These are phyloP conservation scores for Flagelloscypha sp. DNA, from an alignment of 768 basidiomycete genomes.

Conservation along the genomic window DNA sequence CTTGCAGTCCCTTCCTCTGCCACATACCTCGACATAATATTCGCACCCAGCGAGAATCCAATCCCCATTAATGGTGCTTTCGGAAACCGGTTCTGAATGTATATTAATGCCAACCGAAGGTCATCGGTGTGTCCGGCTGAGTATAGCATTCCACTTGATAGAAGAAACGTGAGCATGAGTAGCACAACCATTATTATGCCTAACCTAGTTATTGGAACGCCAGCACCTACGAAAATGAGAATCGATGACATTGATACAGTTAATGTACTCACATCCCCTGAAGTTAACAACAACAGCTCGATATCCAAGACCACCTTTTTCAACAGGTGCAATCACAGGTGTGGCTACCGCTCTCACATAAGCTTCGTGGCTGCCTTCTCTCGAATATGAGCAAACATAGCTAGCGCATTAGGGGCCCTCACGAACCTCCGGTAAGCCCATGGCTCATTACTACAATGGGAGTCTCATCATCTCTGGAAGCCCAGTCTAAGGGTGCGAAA, in stretches of 20 bases:
- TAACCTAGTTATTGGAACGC: conserved; percentile 77
- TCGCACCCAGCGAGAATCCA: conserved; percentile 92
- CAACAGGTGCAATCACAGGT: conserved; percentile 59
- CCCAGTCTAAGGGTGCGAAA: conserved; percentile 43
- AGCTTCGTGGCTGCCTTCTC: conserved; percentile 74
- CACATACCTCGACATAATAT: conserved; percentile 82
- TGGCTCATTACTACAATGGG: conserved; percentile 53
- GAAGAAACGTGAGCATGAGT: no score
- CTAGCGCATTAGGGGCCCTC: conserved; percentile 2
- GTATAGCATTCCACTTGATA: conserved; percentile 74
- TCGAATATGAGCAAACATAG: conserved; percentile 1
- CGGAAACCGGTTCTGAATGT: conserved; percentile 67
- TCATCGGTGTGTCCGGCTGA: conserved; percentile 89
- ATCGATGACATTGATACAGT: conserved; percentile 8
- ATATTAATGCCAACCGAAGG: conserved; percentile 70
- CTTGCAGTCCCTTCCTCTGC: conserved; percentile 69
- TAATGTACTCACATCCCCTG: conserved; percentile 66
- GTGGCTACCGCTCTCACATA: conserved; percentile 81
- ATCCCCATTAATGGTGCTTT: conserved; percentile 76
- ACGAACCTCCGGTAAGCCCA: conserved; percentile 44
- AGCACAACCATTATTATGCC: no score
- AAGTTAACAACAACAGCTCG: conserved; percentile 88
- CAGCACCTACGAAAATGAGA: conserved; percentile 53
- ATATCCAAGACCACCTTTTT: conserved; percentile 83
- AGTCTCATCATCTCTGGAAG: conserved; percentile 27